phyloP scores from a whole-genome alignment of 345 rosid genomes.

The Alliaria petiolata region DNA sequence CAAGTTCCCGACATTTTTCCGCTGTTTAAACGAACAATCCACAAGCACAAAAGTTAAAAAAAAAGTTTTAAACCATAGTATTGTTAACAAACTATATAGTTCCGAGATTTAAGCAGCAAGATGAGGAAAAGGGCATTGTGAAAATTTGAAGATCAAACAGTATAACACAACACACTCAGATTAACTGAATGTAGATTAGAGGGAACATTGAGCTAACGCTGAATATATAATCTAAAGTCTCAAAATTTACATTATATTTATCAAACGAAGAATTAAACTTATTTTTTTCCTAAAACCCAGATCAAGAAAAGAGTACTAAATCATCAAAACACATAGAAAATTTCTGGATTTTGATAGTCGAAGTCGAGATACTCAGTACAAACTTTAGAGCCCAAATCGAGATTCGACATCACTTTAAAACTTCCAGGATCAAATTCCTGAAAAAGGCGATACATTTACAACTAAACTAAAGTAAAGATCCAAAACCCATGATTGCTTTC shows the following conservation, averaged over 20 bases:
- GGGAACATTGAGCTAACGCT: background rate
- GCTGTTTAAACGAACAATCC: slow-evolving; percentile 36
- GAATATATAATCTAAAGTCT: background rate
- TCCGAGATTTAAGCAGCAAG: background rate
- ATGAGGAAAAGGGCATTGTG: background rate
- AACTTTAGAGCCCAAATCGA: background rate
- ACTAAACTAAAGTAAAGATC: background rate
- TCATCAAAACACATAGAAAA: background rate
- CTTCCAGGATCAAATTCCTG: background rate
- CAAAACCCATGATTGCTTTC: background rate
- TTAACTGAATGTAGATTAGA: no score
- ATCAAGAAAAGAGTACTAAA: background rate
- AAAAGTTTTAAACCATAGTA: background rate
- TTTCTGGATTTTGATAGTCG: background rate
- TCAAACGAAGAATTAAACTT: background rate
- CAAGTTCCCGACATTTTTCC: slow-evolving; percentile 78
- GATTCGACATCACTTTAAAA: background rate
- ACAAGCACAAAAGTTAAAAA: background rate
- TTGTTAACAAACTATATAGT: background rate
- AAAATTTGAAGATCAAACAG: background rate
- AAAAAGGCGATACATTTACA: slow-evolving; percentile 3
- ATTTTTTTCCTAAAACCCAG: background rate
- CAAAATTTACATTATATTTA: background rate
- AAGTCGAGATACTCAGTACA: background rate
- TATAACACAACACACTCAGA: background rate